Conservation (phyloP, 345 rosid species). For the Viola odorata region DNA sequence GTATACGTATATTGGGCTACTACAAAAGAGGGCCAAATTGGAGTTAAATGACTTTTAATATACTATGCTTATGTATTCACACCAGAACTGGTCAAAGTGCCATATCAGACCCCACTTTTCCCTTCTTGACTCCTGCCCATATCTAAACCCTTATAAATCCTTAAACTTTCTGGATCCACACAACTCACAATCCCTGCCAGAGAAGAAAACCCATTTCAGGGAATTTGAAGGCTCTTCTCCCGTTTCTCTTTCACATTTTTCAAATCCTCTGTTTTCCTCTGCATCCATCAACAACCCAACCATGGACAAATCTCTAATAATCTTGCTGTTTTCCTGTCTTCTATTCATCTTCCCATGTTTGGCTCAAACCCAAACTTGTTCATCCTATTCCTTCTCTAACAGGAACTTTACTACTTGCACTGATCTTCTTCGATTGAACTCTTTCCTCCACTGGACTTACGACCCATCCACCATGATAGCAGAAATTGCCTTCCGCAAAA, state of each 20-base stretch:
- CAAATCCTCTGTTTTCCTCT: not conserved
- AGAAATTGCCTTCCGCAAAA: conserved; percentile 57
- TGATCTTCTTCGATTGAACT: conserved; percentile 39
- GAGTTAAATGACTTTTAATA: too few relatives aligned
- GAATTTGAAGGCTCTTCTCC: too few relatives aligned
- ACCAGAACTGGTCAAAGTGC: not conserved
- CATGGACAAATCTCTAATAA: not conserved
- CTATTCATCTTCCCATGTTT: conserved; percentile 7
- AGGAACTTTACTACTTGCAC: conserved; percentile 31
- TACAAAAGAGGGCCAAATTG: too few relatives aligned
- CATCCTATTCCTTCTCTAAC: conserved; percentile 24
- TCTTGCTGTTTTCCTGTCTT: not conserved
- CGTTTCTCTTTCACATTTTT: not conserved
- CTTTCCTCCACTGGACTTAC: conserved; percentile 66
- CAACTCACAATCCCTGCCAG: not conserved
- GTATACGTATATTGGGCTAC: too few relatives aligned
- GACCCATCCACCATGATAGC: conserved; percentile 28
- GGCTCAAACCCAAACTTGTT: conserved; percentile 44
- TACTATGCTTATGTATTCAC: too few relatives aligned
- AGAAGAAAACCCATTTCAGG: not conserved
- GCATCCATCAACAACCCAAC: not conserved
- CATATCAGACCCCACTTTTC: not conserved
- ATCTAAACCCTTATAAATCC: not conserved
- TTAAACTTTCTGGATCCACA: not conserved
- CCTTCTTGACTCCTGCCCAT: not conserved